Evolutionary conservation across 352 stramenopile genomes (phyloP).

Genomic region (Phytophthora aleatoria): DNA sequence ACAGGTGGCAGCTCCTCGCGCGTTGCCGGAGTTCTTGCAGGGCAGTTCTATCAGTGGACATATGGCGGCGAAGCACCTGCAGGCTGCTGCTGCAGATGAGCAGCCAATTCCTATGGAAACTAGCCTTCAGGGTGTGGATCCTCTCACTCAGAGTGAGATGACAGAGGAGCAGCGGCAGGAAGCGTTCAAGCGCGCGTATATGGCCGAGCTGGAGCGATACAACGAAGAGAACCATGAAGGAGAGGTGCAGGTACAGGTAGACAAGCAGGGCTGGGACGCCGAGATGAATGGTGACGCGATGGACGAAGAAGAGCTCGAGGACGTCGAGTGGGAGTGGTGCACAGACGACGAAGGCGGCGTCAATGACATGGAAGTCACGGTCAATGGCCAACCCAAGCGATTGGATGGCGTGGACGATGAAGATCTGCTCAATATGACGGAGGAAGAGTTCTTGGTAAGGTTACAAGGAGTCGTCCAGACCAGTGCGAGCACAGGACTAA

Average conservation of each 20-base stretch:
- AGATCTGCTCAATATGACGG: constrained; percentile 83
- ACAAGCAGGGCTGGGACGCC: constrained; percentile 84
- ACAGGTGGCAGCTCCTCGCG: constrained; percentile 60
- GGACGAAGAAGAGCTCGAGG: constrained; percentile 82
- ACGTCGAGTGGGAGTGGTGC: constrained; percentile 88
- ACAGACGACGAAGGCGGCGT: constrained; percentile 54
- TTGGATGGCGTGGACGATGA: constrained; percentile 77
- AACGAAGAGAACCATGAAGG: constrained; percentile 83
- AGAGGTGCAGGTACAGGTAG: constrained; percentile 80
- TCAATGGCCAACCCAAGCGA: constrained; percentile 69
- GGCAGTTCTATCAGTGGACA: constrained; percentile 88
- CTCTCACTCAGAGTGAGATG: constrained; percentile 69
- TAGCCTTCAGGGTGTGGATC: constrained; percentile 55
- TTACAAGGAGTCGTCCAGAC: neutral
- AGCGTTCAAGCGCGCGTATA: constrained; percentile 82
- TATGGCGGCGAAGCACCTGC: constrained; percentile 82
- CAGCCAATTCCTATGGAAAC: constrained; percentile 37
- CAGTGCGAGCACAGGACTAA: neutral
- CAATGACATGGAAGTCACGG: constrained; percentile 60
- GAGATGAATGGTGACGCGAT: constrained; percentile 77
- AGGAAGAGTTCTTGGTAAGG: constrained; percentile 85
- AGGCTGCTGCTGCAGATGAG: constrained; percentile 45
- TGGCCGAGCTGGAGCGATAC: constrained; percentile 84
- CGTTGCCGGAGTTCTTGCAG: constrained; percentile 79
- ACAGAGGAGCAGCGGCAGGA: constrained; percentile 84